Percentiles rank a stretch among this genome's conserved stretches.
Evolutionary conservation across 768 basidiomycete species (phyloP).

Genomic region (Auricularia auricula-judae): DNA sequence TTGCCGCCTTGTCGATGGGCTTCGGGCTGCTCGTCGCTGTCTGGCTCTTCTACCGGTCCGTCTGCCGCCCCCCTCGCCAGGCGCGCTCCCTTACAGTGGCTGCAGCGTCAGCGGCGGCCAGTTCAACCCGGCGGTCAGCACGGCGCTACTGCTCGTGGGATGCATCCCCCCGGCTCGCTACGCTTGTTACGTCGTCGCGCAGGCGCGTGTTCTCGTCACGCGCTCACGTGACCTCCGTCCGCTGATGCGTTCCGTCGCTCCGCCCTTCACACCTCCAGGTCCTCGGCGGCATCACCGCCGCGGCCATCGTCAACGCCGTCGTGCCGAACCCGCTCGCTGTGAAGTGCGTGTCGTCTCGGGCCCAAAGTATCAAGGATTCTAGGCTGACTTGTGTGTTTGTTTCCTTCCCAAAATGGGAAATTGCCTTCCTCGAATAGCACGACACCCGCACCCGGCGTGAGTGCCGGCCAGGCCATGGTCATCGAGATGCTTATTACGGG

Average conservation of each 20-base stretch:
- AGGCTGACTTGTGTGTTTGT: background rate
- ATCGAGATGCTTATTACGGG: slow-evolving; percentile 65
- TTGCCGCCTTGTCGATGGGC: slow-evolving; percentile 19
- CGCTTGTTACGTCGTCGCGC: slow-evolving; percentile 49
- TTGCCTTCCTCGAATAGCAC: slow-evolving; percentile 16
- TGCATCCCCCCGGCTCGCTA: slow-evolving; percentile 45
- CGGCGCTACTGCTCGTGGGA: slow-evolving; percentile 48
- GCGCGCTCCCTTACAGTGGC: background rate
- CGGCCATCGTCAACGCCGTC: slow-evolving; percentile 41
- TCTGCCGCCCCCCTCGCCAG: background rate
- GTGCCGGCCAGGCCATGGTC: slow-evolving; percentile 47
- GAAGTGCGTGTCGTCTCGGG: slow-evolving; percentile 28
- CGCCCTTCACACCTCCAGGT: slow-evolving; percentile 17
- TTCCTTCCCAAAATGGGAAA: background rate
- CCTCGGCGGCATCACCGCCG: slow-evolving; percentile 46
- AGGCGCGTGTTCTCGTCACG: slow-evolving; percentile 16
- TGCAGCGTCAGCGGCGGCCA: slow-evolving; percentile 44
- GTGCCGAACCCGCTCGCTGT: slow-evolving; percentile 42
- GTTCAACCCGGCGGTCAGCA: slow-evolving; percentile 54
- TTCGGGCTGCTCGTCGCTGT: slow-evolving; percentile 49
- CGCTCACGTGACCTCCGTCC: background rate
- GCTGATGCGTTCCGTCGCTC: background rate
- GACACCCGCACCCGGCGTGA: slow-evolving; percentile 33
- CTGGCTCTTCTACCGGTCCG: slow-evolving; percentile 47
- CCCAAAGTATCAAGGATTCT: no score